Base-by-base conservation (phyloP, 139 green algal species). In the Yamagishiella unicocca region DNA sequence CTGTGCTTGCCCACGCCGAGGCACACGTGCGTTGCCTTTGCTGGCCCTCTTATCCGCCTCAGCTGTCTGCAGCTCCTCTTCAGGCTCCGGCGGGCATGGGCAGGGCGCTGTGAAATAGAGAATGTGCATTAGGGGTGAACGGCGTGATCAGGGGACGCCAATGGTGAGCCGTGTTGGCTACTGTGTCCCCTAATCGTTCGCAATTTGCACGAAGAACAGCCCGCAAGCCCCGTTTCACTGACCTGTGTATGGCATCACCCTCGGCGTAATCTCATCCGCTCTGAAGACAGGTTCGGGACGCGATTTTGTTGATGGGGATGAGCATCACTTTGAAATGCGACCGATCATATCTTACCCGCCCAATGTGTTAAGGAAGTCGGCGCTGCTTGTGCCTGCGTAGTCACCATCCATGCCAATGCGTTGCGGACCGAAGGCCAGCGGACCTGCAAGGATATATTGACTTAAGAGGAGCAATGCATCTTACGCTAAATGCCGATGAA, bases 321-420 rank as follows among this genome's bases (percentile, higher is more conserved):
- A 58, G 50, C 12, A 58, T 58, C 12, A 58, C 12, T 17, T 12
- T 58, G 50, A 17, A 58, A 58, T 25, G 50, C 50, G 19, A n/a
- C n/a, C n/a, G n/a, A n/a, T n/a, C n/a, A 43, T 40, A 22, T 22
- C 72, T 46, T 62, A 80, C 72, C 72, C 72, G 42, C 74, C 45
- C 2, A 82, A 31, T 6, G 19, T 38, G n/a, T 82, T 82, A 17
- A 82, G 74, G 14, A 82, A 35, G 21, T 82, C 74, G 25, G 72
- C 42, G 46, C 74, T 82, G n/a, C 21, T 67, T 9, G 43, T 82
- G 74, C 43, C 14, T 38, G 24, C 72, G 29, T 64, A 80, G 24
- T 29, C 42, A 6, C 4, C 29, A 7, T 46, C 14, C 6, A 22
- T 33, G n/a, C 19, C 58, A 67, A 67, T 33, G 22, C 58, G 58